phyloP scores from a whole-genome alignment of 2,329 filamentous ascomycete species.

The Chalaropsis thielavioides region DNA sequence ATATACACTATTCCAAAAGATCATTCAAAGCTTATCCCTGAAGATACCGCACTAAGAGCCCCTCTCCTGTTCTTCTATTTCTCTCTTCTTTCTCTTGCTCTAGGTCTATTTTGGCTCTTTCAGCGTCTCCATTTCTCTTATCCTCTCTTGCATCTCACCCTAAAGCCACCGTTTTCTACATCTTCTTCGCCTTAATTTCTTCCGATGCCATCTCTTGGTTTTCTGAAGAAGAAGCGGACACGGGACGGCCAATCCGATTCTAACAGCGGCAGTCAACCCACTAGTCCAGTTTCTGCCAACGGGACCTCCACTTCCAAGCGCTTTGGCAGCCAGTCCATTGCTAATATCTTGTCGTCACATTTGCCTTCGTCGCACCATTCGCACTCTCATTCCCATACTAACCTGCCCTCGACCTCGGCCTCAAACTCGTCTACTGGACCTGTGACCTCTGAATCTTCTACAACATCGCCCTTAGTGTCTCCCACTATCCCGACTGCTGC shows the following conservation, averaged over 20 bases:
- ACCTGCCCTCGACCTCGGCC: not conserved
- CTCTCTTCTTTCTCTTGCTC: not conserved
- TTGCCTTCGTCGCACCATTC: constrained; percentile 15
- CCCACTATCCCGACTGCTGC: constrained; percentile 11
- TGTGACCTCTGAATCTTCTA: not conserved
- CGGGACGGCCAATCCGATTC: constrained; percentile 70
- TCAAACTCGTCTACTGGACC: constrained; percentile 2
- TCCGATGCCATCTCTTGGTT: constrained; percentile 83
- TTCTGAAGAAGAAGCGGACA: constrained; percentile 97
- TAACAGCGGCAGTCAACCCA: constrained; percentile 50
- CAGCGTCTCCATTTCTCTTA: not conserved
- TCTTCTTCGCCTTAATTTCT: constrained; percentile 13
- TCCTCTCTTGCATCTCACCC: not conserved
- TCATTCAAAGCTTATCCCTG: not conserved
- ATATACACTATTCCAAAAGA: not conserved
- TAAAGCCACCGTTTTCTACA: constrained; percentile 17
- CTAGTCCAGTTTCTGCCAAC: constrained; percentile 47
- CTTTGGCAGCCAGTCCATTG: constrained; percentile 12
- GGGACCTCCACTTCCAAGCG: constrained; percentile 18
- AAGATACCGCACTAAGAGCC: not conserved
- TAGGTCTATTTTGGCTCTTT: not conserved
- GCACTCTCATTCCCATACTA: not conserved
- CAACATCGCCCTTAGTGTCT: constrained; percentile 9
- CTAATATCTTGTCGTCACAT: constrained; percentile 13
- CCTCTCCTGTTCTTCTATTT: not conserved